Base-by-base conservation (phyloP, 2,329 filamentous ascomycete species). In the Exophiala calicioides region DNA sequence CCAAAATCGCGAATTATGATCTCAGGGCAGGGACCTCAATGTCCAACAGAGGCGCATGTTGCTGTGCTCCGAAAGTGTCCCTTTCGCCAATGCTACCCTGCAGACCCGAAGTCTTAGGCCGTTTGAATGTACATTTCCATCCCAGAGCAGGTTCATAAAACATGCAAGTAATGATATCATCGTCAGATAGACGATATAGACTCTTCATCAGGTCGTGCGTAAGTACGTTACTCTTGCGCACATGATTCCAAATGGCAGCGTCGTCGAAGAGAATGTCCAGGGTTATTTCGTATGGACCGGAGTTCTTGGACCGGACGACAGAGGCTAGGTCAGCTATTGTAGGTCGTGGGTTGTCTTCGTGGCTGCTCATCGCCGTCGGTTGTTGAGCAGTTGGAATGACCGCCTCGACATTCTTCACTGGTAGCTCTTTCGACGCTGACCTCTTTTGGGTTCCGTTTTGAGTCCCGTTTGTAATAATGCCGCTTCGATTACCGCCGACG, bases 251-350 rank as follows among this genome's bases (percentile, higher is more conserved):
- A 27, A 12, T 12, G 24, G 7, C 24, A 7, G 7, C 7, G 24
- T 12, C 12, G 7, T 12, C 24, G 12, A 27, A 1, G 3, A n/a
- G 15, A 12, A 20, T 15, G 24, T 78, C 75, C 16, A 78, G 65
- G 0, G 75, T 78, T 16, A 78, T 64, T 49, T 78, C 74, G 47
- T 67, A 79, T 0, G 75, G 74, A 0, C 74, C 74, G 0, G 73
- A 63, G 35, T 77, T 78, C 55, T 78, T 79, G 8, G 71, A 74
- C 0, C 75, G 66, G 0, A 77, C 54, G 3, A 75, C 63, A 0
- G 60, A 34, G 0, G 63, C 62, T 0, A 79, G 59, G 27, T 74
- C 62, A 27, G 7, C 24, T 12, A 27, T n/a, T n/a, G n/a, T n/a
- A n/a, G n/a, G n/a, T n/a, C n/a, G n/a, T n/a, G n/a, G n/a, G n/a